phyloP scores from a whole-genome alignment of 2,329 filamentous ascomycete genomes.

The Myriangium duriaei region DNA sequence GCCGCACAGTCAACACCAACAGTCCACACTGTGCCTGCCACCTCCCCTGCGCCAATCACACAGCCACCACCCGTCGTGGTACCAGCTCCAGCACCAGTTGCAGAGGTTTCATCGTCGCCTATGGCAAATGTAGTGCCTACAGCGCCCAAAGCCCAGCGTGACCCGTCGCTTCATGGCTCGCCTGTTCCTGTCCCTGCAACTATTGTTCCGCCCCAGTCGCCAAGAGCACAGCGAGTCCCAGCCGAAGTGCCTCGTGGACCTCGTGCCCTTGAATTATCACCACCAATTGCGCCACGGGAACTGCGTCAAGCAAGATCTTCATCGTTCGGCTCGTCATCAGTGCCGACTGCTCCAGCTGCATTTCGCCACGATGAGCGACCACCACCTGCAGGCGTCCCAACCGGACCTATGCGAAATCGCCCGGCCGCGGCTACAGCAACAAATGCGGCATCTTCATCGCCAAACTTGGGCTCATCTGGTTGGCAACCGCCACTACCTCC shows the following conservation, averaged over 20 bases:
- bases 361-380: slow-evolving; percentile 2
- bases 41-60: background rate
- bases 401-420: slow-evolving; percentile 2
- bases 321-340: background rate
- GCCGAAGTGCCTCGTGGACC: slow-evolving; percentile 22
- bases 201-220: slow-evolving; percentile 10
- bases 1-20: no score
- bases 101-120: slow-evolving; percentile 5
- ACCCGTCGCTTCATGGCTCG: slow-evolving; percentile 4
- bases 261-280: slow-evolving; percentile 19
- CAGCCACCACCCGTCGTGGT: background rate
- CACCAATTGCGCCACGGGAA: slow-evolving; percentile 12
- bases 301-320: slow-evolving; percentile 12
- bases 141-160: slow-evolving; percentile 23
- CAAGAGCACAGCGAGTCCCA: slow-evolving; percentile 12
- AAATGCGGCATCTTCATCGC: slow-evolving; percentile 2
- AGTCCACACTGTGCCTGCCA: no score
- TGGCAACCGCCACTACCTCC: slow-evolving; percentile 2
- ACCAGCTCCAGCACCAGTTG: slow-evolving; percentile 4
- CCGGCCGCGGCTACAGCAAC: background rate
- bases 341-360: slow-evolving; percentile 5
- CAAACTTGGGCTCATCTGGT: slow-evolving; percentile 1
- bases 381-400: background rate
- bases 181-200: slow-evolving; percentile 24
- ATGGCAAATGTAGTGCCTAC: slow-evolving; percentile 16